Evolutionary conservation across 352 stramenopile genomes (phyloP), one percentile per base, ranked within the genome.

Genomic region (Pythium oligandrum): DNA sequence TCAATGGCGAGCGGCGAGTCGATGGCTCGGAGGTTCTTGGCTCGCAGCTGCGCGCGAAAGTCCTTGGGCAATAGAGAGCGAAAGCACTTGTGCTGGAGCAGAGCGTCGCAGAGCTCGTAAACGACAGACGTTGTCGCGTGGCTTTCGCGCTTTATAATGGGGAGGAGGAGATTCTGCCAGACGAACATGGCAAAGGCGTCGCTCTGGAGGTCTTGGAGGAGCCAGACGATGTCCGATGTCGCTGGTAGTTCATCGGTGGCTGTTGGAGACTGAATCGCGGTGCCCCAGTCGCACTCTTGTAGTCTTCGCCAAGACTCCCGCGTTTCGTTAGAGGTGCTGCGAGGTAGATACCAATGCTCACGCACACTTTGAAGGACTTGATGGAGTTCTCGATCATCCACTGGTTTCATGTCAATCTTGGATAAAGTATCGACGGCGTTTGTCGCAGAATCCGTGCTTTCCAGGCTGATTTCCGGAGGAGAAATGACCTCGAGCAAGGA

Each of bases 1-100:
- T 72, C 43, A 2, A 75, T 67, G 4, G 68, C 76, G 6, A 73
- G 52, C n/a, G 47, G 38, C 4, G 64, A 46, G 40, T 70, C 63
- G 4, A 74, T 49, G 6, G 74, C 53, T 11, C 75, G 71, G 31
- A 90, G 55, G 40, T 78, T 67, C 51, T 66, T 73, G 32, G 72
- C 58, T 9, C 76, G 75, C 32, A 90, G 62, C 48, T 73, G 70
- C 40, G 59, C 52, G 12, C 79, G 76, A 47, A 90, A 88, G 32
- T 78, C 66, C 57, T 80, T 86, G 2, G 79, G 72, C 6, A 59
- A 55, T 4, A 88, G 64, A 6, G 48, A 59, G 0, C 54, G 61
- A 6, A 90, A 54, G 26, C 51, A 62, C 7, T 40, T 42, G 31
- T 77, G 63, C 3, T 7, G 51, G 1, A 81, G 57, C 4, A 89